Conservation (phyloP, 495 filamentous ascomycete genomes). For the Hypoxylon crocopeplum region DNA sequence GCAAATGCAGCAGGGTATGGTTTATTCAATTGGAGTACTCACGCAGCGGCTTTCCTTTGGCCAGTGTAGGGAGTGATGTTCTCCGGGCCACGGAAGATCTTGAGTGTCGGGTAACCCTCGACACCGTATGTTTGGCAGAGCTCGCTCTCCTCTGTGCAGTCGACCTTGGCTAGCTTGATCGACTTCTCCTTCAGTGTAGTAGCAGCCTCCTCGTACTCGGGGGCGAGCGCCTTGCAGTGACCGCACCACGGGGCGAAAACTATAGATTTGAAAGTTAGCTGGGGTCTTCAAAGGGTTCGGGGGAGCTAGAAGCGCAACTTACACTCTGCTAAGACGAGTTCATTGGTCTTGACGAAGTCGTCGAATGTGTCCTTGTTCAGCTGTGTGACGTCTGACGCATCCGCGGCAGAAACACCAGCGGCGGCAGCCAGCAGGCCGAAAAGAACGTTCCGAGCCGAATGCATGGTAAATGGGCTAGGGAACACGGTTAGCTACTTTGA, state of each 20-base stretch:
- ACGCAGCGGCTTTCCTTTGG: conserved; percentile 89
- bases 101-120: conserved; percentile 96
- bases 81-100: conserved; percentile 96
- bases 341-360: conserved; percentile 82
- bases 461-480: conserved; percentile 55
- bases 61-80: conserved; percentile 84
- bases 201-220: conserved; percentile 89
- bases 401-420: conserved; percentile 63
- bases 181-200: conserved; percentile 94
- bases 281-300: conserved; percentile 12
- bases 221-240: conserved; percentile 85
- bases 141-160: conserved; percentile 93
- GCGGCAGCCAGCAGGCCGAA: conserved; percentile 67
- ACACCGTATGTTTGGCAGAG: conserved; percentile 90
- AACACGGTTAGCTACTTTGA: conserved; percentile 19
- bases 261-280: conserved; percentile 36
- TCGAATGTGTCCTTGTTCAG: conserved; percentile 86
- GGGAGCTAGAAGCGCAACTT: conserved; percentile 41
- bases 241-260: conserved; percentile 80
- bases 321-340: conserved; percentile 84
- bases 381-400: conserved; percentile 77
- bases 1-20: conserved; percentile 3
- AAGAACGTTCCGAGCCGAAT: conserved; percentile 56
- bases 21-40: conserved; percentile 51
- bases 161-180: conserved; percentile 90